Base-by-base conservation (phyloP, 1,139 yeast genomes). In the Geotrichum cucujoidarum region DNA sequence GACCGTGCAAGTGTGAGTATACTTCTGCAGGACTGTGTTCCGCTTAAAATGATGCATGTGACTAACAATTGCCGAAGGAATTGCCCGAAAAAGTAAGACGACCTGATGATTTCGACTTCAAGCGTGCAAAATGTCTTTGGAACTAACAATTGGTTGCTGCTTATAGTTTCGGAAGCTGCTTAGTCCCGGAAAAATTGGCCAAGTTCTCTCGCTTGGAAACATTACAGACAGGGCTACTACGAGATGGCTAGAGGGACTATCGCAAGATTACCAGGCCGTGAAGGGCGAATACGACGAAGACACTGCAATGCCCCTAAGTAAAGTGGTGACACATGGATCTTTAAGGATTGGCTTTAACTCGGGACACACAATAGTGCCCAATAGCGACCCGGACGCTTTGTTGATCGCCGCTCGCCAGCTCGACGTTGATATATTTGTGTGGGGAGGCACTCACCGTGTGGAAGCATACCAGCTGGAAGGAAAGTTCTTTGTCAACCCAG, bases 361-460 rank as follows among this genome's bases (percentile, higher is more conserved):
- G 57, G 97, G 97, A 8, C 83, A 80, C 63, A 83, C 85, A 31
- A 73, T 89, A 2, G 82, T 90, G 10, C 98, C 98, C 1, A 78
- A 80, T 53, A 80, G 80, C 40, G 98, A 92, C 60, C 95, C 97
- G 2, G 78, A 90, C 59, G 82, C 95, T 40, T 72, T 92, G 51
- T 73, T 87, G 58, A 78, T 85, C 1, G 76, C 86, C 52, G 96
- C 98, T 0, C 74, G 98, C 53, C 92, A 89, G 66, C 72, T 90
- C 72, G 95, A 90, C 63, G 97, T 87, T 40, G 97, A 92, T 65
- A 77, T 92, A 8, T 72, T 92, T 58, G 73, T 92, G n/a, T 88
- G 95, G 87, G 97, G 97, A n/a, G 95, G 96, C 0, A 83, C 95
- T 1, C 95, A 88, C 64, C 79, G 81, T 55, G 95, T 88, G 6